Conservation (phyloP, 192 early-diverging fungal species). For the Coemansia sp. region DNA sequence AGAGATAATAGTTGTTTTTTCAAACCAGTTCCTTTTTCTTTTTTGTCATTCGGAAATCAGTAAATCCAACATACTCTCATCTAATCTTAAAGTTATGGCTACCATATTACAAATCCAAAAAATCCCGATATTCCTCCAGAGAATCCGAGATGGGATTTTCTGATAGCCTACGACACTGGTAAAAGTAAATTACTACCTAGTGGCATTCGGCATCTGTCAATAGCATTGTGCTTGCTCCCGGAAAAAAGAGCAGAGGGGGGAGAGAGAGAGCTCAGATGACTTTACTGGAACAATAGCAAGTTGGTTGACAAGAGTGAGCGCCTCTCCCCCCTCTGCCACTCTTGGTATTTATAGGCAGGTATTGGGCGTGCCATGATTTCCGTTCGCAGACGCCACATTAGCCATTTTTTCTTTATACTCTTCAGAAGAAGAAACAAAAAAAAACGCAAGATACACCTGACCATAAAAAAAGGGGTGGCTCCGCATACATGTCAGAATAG, state of each 20-base stretch:
- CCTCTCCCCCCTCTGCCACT: background rate
- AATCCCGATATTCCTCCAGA: too few relatives aligned
- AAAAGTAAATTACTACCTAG: background rate
- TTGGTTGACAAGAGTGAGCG: background rate
- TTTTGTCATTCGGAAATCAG: background rate
- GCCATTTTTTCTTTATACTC: background rate
- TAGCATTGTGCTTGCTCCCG: background rate
- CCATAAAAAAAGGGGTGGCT: background rate
- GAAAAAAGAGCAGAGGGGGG: background rate
- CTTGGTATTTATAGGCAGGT: background rate
- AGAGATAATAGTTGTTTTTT: too few relatives aligned
- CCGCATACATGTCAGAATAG: background rate
- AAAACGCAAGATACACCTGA: constrained; percentile 8
- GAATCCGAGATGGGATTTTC: too few relatives aligned
- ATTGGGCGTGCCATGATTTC: background rate
- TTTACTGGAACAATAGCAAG: background rate
- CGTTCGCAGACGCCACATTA: background rate
- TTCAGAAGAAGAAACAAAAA: background rate
- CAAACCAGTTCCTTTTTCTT: too few relatives aligned
- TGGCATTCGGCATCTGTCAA: constrained; percentile 10
- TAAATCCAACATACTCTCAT: background rate
- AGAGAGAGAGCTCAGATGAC: background rate
- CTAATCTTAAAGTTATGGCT: background rate
- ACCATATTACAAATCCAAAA: too few relatives aligned
- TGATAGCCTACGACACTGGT: too few relatives aligned